These are phyloP conservation scores for Taphrina communis DNA, from an alignment of 1,139 yeast species.

Conservation along the genomic window DNA sequence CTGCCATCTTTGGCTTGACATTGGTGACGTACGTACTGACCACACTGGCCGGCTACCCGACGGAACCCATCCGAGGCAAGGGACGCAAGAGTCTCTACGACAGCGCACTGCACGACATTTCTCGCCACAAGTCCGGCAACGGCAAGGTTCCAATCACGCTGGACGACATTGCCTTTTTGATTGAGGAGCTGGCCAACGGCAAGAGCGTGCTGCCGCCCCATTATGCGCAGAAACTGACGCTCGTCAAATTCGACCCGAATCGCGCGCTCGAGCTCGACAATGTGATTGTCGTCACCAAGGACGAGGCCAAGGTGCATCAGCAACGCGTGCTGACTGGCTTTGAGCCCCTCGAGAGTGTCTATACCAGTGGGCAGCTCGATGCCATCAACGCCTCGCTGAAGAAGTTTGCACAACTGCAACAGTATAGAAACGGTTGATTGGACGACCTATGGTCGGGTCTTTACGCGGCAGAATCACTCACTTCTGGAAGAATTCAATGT, in stretches of 20 bases:
- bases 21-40: constrained; percentile 84
- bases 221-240: constrained; percentile 77
- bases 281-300: constrained; percentile 84
- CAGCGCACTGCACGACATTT: constrained; percentile 76
- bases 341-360: constrained; percentile 7
- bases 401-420: constrained; percentile 6
- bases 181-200: constrained; percentile 91
- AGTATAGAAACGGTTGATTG: constrained; percentile 5
- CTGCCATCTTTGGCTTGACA: constrained; percentile 91
- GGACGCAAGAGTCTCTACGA: constrained; percentile 84
- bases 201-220: constrained; percentile 63
- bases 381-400: constrained; percentile 4
- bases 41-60: constrained; percentile 72
- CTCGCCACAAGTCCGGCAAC: constrained; percentile 74
- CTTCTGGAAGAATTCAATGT: too few relatives aligned
- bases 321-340: constrained; percentile 9
- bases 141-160: constrained; percentile 54
- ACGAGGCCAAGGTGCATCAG: constrained; percentile 73
- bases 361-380: constrained; percentile 1
- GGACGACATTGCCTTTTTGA: constrained; percentile 77
- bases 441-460: too few relatives aligned
- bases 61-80: constrained; percentile 75
- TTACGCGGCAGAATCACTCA: too few relatives aligned
- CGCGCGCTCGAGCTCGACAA: constrained; percentile 64
- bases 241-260: constrained; percentile 81